These are phyloP conservation scores for Neurospora terricola DNA, from an alignment of 495 filamentous ascomycete species.

Conservation along the genomic window DNA sequence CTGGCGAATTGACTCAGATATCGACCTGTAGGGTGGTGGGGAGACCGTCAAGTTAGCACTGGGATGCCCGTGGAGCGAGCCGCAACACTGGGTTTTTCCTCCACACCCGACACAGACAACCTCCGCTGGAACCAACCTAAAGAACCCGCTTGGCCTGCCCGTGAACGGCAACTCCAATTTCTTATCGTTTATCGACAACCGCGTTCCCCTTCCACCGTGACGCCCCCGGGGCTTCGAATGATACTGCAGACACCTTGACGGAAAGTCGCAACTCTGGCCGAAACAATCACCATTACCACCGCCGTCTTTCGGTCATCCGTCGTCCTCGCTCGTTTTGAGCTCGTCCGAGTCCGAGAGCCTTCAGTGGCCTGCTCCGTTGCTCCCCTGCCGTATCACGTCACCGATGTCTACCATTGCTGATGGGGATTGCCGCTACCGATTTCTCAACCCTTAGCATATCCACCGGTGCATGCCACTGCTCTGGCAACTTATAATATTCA, in stretches of 20 bases:
- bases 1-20: background rate
- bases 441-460: conserved; percentile 38
- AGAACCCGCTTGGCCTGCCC: background rate
- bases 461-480: conserved; percentile 30
- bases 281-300: background rate
- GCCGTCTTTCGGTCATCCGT: background rate
- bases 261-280: background rate
- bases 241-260: background rate
- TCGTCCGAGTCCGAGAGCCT: background rate
- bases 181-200: background rate
- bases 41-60: background rate
- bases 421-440: conserved; percentile 35
- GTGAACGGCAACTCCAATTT: background rate
- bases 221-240: background rate
- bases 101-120: background rate
- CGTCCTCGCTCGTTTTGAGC: background rate
- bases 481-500: conserved; percentile 5
- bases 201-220: background rate
- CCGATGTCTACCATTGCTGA: conserved; percentile 39
- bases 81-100: background rate
- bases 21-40: background rate
- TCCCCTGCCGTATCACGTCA: conserved; percentile 14
- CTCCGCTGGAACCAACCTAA: background rate
- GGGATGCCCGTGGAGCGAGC: background rate
- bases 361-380: conserved; percentile 13